Percentiles rank a stretch among this genome's conserved stretches.
These are phyloP conservation scores for Ambrosia artemisiifolia DNA, from an alignment of 129 eudicot species.

Conservation along the genomic window DNA sequence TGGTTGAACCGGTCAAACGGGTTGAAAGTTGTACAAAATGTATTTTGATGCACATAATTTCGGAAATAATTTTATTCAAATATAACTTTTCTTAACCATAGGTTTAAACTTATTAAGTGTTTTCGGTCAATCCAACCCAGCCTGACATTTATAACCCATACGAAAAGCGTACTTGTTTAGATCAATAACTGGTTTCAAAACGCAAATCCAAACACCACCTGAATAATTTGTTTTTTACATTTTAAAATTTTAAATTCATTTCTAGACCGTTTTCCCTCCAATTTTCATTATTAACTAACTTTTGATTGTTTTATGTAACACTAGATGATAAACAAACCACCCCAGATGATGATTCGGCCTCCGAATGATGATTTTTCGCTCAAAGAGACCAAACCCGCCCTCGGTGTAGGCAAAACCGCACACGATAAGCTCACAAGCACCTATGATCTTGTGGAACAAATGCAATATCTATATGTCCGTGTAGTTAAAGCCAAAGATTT, in stretches of 20 bases:
- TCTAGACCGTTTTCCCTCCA: neutral
- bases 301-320: neutral
- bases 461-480: constrained; percentile 49
- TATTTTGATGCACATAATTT: too few relatives aligned
- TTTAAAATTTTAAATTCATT: neutral
- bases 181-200: neutral
- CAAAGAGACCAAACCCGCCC: constrained; percentile 32
- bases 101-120: neutral
- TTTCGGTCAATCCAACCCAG: neutral
- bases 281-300: neutral
- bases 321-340: constrained; percentile 20
- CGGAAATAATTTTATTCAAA: neutral
- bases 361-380: constrained; percentile 22
- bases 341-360: constrained; percentile 38
- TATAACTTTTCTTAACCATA: neutral
- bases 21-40: too few relatives aligned
- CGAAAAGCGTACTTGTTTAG: neutral
- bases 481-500: constrained; percentile 52
- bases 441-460: constrained; percentile 52
- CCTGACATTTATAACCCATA: neutral
- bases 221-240: neutral
- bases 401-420: constrained; percentile 1
- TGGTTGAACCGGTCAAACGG: too few relatives aligned
- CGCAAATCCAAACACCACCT: neutral
- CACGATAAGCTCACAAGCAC: constrained; percentile 17